Percentiles rank a stretch among this genome's conserved stretches.
These are phyloP conservation scores for Cyberlindnera sargentensis DNA, from an alignment of 805 yeast genomes.

Conservation along the genomic window DNA sequence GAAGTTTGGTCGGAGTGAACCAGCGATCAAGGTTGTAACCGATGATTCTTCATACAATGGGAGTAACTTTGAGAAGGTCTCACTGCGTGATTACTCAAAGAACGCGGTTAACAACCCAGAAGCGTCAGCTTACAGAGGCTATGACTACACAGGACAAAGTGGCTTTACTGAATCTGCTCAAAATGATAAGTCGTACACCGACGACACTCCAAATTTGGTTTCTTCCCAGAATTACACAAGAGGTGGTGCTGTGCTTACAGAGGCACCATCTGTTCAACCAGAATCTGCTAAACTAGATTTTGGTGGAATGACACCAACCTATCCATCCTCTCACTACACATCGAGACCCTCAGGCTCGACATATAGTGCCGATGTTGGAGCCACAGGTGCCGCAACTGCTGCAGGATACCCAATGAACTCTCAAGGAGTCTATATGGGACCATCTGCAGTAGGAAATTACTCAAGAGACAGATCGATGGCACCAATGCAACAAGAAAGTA, in stretches of 20 bases:
- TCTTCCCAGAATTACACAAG: constrained; percentile 19
- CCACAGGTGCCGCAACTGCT: neutral
- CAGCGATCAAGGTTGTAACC: constrained; percentile 18
- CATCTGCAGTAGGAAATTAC: no score
- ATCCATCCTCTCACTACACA: constrained; percentile 13
- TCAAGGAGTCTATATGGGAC: neutral
- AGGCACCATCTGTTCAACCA: constrained; percentile 17
- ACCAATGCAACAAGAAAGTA: no score
- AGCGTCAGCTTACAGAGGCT: constrained; percentile 10
- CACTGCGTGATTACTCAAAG: constrained; percentile 20
- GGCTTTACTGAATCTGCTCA: constrained; percentile 11
- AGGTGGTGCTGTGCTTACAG: constrained; percentile 19
- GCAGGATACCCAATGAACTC: neutral
- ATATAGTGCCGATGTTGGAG: no score
- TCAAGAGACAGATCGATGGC: no score
- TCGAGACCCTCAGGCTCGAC: neutral
- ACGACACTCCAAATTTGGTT: constrained; percentile 22
- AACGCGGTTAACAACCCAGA: constrained; percentile 4
- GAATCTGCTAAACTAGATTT: constrained; percentile 21
- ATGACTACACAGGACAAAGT: constrained; percentile 3
- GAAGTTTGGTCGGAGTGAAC: constrained; percentile 3
- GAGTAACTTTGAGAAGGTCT: constrained; percentile 19
- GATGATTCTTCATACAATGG: constrained; percentile 20
- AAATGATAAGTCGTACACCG: constrained; percentile 3
- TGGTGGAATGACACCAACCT: constrained; percentile 13